A percentile compares a stretch with the other conserved stretches of the same genome.
Evolutionary conservation across 768 basidiomycete species (phyloP).

Genomic region (Rhodotorula sphaerocarpa): DNA sequence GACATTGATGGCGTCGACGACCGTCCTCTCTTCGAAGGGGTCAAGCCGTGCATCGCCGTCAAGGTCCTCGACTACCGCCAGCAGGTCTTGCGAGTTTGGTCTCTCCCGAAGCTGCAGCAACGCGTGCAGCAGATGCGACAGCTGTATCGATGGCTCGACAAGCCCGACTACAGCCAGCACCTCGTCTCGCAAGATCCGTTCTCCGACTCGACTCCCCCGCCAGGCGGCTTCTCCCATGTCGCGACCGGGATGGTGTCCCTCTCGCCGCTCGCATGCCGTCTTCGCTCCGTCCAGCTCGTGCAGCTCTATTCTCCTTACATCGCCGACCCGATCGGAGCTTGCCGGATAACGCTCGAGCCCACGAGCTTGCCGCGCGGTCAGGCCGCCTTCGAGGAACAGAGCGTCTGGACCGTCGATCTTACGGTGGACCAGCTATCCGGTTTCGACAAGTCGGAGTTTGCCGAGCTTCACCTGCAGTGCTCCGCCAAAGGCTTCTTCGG

Average conservation of each 20-base stretch:
- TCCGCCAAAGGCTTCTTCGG: conserved; percentile 82
- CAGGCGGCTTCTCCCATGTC: conserved; percentile 71
- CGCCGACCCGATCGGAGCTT: conserved; percentile 89
- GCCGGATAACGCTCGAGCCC: conserved; percentile 77
- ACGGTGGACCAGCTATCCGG: conserved; percentile 82
- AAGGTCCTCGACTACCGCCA: conserved; percentile 85
- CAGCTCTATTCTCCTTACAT: conserved; percentile 89
- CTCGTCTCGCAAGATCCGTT: conserved; percentile 91
- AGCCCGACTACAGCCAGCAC: conserved; percentile 86
- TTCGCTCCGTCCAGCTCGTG: conserved; percentile 52
- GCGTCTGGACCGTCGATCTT: conserved; percentile 62
- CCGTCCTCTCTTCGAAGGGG: conserved; percentile 60
- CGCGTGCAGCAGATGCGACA: conserved; percentile 91
- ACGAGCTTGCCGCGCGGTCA: conserved; percentile 50
- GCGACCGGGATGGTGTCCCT: conserved; percentile 78
- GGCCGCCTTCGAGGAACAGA: neutral
- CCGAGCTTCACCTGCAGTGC: conserved; percentile 74
- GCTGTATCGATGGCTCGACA: conserved; percentile 76
- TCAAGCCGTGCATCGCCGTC: conserved; percentile 75
- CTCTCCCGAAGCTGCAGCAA: conserved; percentile 74
- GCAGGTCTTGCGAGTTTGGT: conserved; percentile 85
- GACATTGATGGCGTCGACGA: conserved; percentile 92
- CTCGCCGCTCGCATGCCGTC: conserved; percentile 61
- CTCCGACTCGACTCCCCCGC: conserved; percentile 67
- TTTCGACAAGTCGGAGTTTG: conserved; percentile 80